phyloP scores from a whole-genome alignment of 495 filamentous ascomycete genomes.

The Rhypophila decipiens region DNA sequence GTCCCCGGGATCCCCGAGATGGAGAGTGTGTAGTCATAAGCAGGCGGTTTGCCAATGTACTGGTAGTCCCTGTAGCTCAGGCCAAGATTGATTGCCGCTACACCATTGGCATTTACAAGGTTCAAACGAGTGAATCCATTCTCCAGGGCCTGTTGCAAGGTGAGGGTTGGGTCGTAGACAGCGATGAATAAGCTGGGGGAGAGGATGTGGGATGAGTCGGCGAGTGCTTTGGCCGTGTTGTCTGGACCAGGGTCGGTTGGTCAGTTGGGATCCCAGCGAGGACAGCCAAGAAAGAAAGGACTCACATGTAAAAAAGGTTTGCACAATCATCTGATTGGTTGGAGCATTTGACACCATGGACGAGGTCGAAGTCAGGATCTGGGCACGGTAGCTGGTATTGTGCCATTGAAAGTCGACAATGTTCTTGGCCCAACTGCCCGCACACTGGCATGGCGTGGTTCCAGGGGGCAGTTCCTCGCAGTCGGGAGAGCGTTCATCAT shows the following conservation, averaged over 20 bases:
- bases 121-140: constrained; percentile 9
- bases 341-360: not conserved
- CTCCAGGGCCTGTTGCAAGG: constrained; percentile 5
- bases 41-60: constrained; percentile 1
- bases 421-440: too few species aligned
- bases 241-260: not conserved
- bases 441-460: too few species aligned
- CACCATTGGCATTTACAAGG: constrained; percentile 15
- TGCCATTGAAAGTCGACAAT: too few species aligned
- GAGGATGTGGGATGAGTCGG: constrained; percentile 5
- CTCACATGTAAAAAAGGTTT: not conserved
- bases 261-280: not conserved
- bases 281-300: too few species aligned
- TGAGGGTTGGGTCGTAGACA: constrained; percentile 13
- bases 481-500: too few species aligned
- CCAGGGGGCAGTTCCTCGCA: too few species aligned
- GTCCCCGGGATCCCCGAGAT: constrained; percentile 10
- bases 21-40: constrained; percentile 12
- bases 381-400: too few species aligned
- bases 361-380: too few species aligned
- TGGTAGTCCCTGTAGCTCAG: constrained; percentile 7
- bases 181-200: constrained; percentile 13
- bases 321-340: not conserved
- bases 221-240: constrained; percentile 5
- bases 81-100: constrained; percentile 12